These are phyloP conservation scores for Metroxylon sagu DNA, from an alignment of 176 grass and related monocot genomes.

Conservation along the genomic window DNA sequence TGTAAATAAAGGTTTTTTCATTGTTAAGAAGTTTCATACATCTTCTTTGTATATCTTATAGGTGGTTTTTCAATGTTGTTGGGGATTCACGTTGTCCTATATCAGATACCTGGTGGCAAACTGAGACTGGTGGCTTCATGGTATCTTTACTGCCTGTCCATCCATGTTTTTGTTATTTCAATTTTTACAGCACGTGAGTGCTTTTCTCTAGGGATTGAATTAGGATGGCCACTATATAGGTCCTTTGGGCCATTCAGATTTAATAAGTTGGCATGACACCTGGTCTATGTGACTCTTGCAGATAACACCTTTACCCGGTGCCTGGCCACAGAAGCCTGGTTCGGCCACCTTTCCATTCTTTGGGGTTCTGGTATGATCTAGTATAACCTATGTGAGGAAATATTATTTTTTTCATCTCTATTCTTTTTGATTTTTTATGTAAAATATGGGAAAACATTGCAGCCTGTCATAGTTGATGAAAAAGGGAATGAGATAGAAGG, in stretches of 20 bases:
- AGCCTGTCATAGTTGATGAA: conserved; percentile 90
- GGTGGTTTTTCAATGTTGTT: conserved; percentile 92
- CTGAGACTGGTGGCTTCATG: conserved; percentile 99
- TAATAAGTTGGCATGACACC: too few species aligned
- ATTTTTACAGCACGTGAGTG: too few species aligned
- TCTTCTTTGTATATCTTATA: conserved; percentile 23
- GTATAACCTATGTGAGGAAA: not conserved
- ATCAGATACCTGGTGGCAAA: conserved; percentile 99
- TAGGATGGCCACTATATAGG: too few species aligned
- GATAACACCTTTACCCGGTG: conserved; percentile 90
- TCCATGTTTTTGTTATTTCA: too few species aligned
- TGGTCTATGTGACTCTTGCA: conserved; percentile 22
- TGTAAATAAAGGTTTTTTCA: conserved; percentile 1
- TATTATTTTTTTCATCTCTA: too few species aligned
- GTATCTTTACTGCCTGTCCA: conserved; percentile 19
- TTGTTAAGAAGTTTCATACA: conserved; percentile 15
- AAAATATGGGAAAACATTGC: conserved; percentile 11
- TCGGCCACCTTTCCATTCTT: conserved; percentile 96
- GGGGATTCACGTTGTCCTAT: conserved; percentile 76
- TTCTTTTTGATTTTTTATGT: not conserved
- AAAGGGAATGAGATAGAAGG: conserved; percentile 76
- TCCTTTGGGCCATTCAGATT: too few species aligned
- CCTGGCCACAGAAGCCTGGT: conserved; percentile 93
- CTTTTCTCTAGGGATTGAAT: too few species aligned
- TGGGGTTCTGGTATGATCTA: conserved; percentile 67